Evolutionary conservation across 441 rosid species (phyloP), one percentile per base, ranked within the genome.

Genomic region (Brassica hybrid): DNA sequence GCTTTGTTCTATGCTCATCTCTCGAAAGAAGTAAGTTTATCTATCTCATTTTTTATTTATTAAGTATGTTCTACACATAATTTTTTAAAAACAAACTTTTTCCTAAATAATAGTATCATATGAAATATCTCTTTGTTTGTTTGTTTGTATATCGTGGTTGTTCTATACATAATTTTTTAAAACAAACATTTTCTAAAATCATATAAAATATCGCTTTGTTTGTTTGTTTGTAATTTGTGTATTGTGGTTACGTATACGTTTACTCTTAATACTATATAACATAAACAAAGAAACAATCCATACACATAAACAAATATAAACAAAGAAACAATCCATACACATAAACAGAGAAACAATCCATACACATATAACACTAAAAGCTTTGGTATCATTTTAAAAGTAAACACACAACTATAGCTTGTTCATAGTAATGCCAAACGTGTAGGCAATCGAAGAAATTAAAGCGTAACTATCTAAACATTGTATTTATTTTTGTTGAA

Each of bases 1-100:
- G 98, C 99, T 58, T 86, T 95, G 13, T 88, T 71, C 69, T 89
- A 86, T 69, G 96, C 94, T 13, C 83, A 89, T 83, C 91, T 95
- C 2, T 80, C 98, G 0, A 89, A 90, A 69, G 82, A 73, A 82
- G 99, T 91, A 82, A 62, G 82, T 38, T 3, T 3, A 0, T 21
- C 2, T 25, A 14, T 62, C 25, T 61, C 7, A 52, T 69, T 76
- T 48, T 56, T n/a, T n/a, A 1, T 1, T 10, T 17, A 3, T 62
- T 62, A 19, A 7, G 57, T 17, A 30, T 25, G 59, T 70, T 6
- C 0, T 69, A 11, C 69, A 30, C 0, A n/a, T 41, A 11, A 2
- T 63, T 34, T 11, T 32, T 7, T 0, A 11, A 65, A 18, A 38
- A 38, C 7, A 1, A 1, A 65, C 23, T 8, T 34, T 64, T 32